phyloP scores from a whole-genome alignment of 345 rosid genomes.

The Eucalyptus tenuipes region DNA sequence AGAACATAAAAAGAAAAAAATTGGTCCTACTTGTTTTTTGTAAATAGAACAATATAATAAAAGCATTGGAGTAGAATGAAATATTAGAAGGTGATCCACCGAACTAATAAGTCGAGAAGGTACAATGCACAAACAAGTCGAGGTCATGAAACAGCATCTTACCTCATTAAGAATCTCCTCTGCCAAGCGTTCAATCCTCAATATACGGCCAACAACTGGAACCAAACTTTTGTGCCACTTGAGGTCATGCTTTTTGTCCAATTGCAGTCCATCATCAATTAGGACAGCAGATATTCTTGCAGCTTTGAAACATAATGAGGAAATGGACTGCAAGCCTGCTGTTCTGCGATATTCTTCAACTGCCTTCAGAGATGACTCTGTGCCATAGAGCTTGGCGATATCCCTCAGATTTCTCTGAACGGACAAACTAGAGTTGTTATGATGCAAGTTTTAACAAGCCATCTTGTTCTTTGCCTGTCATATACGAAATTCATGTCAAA shows the following conservation, averaged over 20 bases:
- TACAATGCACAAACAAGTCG: background rate
- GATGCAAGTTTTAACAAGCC: background rate
- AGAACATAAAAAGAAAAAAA: background rate
- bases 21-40: background rate
- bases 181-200: slow-evolving; percentile 73
- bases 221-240: slow-evolving; percentile 55
- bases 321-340: slow-evolving; percentile 41
- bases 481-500: background rate
- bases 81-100: background rate
- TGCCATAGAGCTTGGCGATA: slow-evolving; percentile 62
- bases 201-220: slow-evolving; percentile 69
- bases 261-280: slow-evolving; percentile 77
- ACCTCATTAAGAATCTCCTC: slow-evolving; percentile 70
- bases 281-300: slow-evolving; percentile 69
- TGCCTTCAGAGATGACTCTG: slow-evolving; percentile 39
- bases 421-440: background rate
- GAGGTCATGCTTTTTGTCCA: slow-evolving; percentile 61
- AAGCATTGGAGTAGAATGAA: background rate
- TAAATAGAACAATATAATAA: background rate
- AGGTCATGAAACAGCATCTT: background rate
- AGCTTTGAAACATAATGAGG: slow-evolving; percentile 58
- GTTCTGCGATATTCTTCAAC: slow-evolving; percentile 56
- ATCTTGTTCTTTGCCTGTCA: background rate
- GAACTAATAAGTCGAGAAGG: background rate
- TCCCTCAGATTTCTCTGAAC: slow-evolving; percentile 75